Evolutionary conservation across 129 eudicot genomes (phyloP).

Genomic region (Chrysanthemum seticuspe): DNA sequence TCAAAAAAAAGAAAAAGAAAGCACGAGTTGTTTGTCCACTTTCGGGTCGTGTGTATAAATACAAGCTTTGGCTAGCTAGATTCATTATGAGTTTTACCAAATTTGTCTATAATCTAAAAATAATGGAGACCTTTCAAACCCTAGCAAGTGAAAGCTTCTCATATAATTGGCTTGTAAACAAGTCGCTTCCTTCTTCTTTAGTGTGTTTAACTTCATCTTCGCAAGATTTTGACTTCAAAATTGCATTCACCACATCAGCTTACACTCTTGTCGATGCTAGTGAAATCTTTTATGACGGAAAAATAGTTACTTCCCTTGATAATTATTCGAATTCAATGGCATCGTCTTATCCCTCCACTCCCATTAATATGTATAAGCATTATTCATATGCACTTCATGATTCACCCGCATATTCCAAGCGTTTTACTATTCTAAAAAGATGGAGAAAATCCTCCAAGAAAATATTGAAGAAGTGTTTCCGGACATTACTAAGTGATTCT

Average conservation of each 20-base stretch:
- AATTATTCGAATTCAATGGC: not conserved
- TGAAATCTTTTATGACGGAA: conserved; percentile 20
- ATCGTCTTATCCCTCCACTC: conserved; percentile 12
- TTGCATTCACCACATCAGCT: conserved; percentile 3
- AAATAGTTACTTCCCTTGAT: conserved; percentile 10
- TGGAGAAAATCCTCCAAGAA: conserved; percentile 16
- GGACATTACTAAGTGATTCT: not conserved
- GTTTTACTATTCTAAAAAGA: not conserved
- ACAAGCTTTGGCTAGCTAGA: conserved; percentile 11
- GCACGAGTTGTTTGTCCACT: not conserved
- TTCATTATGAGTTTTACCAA: not conserved
- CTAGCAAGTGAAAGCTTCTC: conserved; percentile 29
- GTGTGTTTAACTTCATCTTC: conserved; percentile 20
- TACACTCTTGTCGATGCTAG: conserved; percentile 20
- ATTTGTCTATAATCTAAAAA: not conserved
- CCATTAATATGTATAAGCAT: not conserved
- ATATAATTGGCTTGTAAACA: conserved; percentile 24
- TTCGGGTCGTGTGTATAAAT: not conserved
- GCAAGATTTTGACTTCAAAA: conserved; percentile 23
- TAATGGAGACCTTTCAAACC: conserved; percentile 10
- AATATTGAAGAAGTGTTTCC: conserved; percentile 14
- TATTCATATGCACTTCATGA: conserved; percentile 11
- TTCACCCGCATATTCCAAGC: not conserved
- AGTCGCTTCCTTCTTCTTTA: conserved; percentile 25
- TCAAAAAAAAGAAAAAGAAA: too few relatives aligned